Base-by-base conservation (phyloP, 1,139 yeast species). In the Blastobotrys apis region DNA sequence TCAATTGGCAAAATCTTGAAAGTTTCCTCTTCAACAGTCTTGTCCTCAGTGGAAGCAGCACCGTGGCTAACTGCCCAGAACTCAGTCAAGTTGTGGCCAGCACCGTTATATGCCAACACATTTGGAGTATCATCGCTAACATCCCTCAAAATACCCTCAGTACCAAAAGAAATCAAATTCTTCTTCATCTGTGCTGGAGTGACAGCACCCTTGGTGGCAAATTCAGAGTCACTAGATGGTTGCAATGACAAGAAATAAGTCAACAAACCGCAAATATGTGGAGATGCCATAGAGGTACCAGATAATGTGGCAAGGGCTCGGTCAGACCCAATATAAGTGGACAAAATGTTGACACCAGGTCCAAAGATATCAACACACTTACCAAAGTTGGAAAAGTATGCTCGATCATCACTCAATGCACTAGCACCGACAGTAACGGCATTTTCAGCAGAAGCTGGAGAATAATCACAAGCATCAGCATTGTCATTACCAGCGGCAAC, bases 281-380 rank as follows among this genome's bases (percentile, higher is more conserved):
- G 98, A 37, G 97, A 86, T 29, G 98, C 98, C 98, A 92, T 92
- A 17, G 98, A 92, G 17, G 98, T 92, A 70, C 98, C 98, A 33
- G 97, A 87, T 68, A 92, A 76, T 43, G 92, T 80, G 50, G 95
- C 95, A 54, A 95, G 83, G 39, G 94, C 88, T 47, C 76, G 67
- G 54, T 80, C 80, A 32, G 94, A 82, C 41, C 95, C 94, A 65
- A 85, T 88, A 71, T 88, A 92, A 26, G 76, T 71, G 10, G 80
- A 73, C 48, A 66, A 62, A 38, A 76, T 65, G 50, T 68, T 67
- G 41, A 72, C 71, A 45, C 84, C 85, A 12, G 83, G 80, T 4
- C 81, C 81, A 55, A 77, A 80, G 41, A 80, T 67, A 59, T 79
- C 84, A 23, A 80, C 84, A 60, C 84, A 77, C 62, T 73, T 69